These are phyloP conservation scores for Blastobotrys aristatus DNA, from an alignment of 1,139 yeast species.

Conservation along the genomic window DNA sequence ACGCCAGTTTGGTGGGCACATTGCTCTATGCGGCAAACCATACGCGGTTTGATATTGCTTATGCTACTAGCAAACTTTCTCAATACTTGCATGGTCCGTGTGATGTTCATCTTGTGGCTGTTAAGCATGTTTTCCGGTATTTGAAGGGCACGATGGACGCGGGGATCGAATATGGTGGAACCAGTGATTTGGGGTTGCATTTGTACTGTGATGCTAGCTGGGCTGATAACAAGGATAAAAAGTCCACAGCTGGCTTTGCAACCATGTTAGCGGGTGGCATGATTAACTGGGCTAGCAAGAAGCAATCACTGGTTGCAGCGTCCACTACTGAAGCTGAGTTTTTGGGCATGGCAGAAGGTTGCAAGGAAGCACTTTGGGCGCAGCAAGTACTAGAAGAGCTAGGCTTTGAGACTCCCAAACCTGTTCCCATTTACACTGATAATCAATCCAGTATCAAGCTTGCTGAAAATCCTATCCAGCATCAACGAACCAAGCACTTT, in stretches of 20 bases:
- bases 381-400: not conserved
- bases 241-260: conserved; percentile 19
- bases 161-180: conserved; percentile 7
- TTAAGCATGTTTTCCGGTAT: not conserved
- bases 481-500: conserved; percentile 2
- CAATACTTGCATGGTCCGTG: not conserved
- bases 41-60: not conserved
- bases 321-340: conserved; percentile 1
- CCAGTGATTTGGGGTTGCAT: not conserved
- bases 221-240: conserved; percentile 9
- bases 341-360: not conserved
- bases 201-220: not conserved
- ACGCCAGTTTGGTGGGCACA: not conserved
- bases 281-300: conserved; percentile 16
- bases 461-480: too few relatives aligned
- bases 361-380: conserved; percentile 2
- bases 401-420: too few relatives aligned
- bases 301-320: not conserved
- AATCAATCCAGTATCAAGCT: too few relatives aligned
- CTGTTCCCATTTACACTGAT: too few relatives aligned
- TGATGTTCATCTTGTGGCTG: not conserved
- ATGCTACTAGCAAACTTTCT: not conserved
- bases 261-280: conserved; percentile 15
- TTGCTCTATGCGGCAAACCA: not conserved
- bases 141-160: conserved; percentile 1